phyloP scores from a whole-genome alignment of 1,139 yeast genomes.

The Yamadazyma sp. region DNA sequence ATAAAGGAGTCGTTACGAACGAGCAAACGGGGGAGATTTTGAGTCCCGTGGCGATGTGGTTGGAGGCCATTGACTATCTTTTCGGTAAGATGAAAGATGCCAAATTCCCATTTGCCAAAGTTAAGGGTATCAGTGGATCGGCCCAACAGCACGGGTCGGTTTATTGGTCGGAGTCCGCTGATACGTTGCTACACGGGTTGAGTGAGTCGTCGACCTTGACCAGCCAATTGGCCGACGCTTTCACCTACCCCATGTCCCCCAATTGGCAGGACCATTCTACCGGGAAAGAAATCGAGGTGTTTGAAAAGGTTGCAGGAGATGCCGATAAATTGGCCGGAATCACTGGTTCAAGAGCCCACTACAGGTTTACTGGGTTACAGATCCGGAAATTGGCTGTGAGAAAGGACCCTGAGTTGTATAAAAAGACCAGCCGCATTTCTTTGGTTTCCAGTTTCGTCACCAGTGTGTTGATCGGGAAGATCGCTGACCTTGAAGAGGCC shows the following conservation, averaged over 20 bases:
- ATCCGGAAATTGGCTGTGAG: slow-evolving; percentile 69
- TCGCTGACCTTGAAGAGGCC: slow-evolving; percentile 70
- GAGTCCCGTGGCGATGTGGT: slow-evolving; percentile 90
- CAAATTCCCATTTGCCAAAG: slow-evolving; percentile 56
- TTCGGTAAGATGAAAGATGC: slow-evolving; percentile 54
- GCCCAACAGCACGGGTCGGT: slow-evolving; percentile 95
- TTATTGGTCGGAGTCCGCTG: slow-evolving; percentile 63
- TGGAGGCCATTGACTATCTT: slow-evolving; percentile 74
- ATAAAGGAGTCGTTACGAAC: slow-evolving; percentile 67
- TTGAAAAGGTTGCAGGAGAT: slow-evolving; percentile 66
- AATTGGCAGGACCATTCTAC: slow-evolving; percentile 97
- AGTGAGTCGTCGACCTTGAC: slow-evolving; percentile 27
- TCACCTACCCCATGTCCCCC: slow-evolving; percentile 70
- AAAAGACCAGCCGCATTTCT: slow-evolving; percentile 60
- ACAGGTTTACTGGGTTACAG: slow-evolving; percentile 88
- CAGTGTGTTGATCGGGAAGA: slow-evolving; percentile 63
- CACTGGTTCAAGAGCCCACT: slow-evolving; percentile 88
- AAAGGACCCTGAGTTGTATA: slow-evolving; percentile 51
- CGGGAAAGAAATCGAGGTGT: slow-evolving; percentile 59
- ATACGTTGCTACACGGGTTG: slow-evolving; percentile 33
- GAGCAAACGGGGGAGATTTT: slow-evolving; percentile 55
- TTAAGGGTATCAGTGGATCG: slow-evolving; percentile 78
- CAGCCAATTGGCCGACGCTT: slow-evolving; percentile 51
- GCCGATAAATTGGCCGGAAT: slow-evolving; percentile 60
- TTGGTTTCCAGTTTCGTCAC: slow-evolving; percentile 80